Percentiles rank a stretch among this genome's conserved stretches.
Evolutionary conservation across 441 rosid species (phyloP).

Genomic region (Melastoma candidum): DNA sequence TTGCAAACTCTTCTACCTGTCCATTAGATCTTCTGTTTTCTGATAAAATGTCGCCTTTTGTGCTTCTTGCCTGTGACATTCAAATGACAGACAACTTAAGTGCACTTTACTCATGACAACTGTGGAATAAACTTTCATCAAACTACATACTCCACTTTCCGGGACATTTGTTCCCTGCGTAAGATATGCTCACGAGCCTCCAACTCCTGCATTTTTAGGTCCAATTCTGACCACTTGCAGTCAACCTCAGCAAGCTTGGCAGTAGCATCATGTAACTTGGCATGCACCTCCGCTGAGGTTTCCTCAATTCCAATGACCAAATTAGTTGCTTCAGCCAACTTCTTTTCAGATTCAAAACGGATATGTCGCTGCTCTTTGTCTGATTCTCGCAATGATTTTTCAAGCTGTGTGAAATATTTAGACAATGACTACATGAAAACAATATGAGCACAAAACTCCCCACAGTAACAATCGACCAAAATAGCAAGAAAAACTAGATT

Average conservation of each 20-base stretch:
- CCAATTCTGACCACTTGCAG: conserved; percentile 53
- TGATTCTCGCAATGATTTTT: conserved; percentile 49
- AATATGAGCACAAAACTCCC: background rate
- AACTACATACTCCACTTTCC: conserved; percentile 52
- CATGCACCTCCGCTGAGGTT: conserved; percentile 49
- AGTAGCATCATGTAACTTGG: conserved; percentile 39
- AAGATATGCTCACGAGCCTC: conserved; percentile 57
- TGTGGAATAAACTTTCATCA: conserved; percentile 6
- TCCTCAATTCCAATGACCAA: conserved; percentile 49
- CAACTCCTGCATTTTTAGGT: conserved; percentile 56
- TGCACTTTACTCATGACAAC: background rate
- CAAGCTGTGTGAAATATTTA: conserved; percentile 40
- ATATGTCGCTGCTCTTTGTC: conserved; percentile 39
- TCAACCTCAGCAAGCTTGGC: conserved; percentile 57
- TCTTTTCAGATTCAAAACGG: conserved; percentile 50
- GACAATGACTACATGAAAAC: background rate
- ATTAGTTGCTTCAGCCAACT: conserved; percentile 49
- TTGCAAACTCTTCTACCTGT: conserved; percentile 61
- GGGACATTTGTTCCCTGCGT: conserved; percentile 54
- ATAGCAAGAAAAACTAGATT: background rate
- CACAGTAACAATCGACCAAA: background rate
- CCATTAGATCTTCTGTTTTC: conserved; percentile 64
- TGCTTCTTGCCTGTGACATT: conserved; percentile 60
- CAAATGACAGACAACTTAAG: conserved; percentile 12
- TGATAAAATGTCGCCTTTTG: conserved; percentile 50